These are phyloP conservation scores for Leishmania lainsoni DNA, from an alignment of 208 protist genomes.

Conservation along the genomic window DNA sequence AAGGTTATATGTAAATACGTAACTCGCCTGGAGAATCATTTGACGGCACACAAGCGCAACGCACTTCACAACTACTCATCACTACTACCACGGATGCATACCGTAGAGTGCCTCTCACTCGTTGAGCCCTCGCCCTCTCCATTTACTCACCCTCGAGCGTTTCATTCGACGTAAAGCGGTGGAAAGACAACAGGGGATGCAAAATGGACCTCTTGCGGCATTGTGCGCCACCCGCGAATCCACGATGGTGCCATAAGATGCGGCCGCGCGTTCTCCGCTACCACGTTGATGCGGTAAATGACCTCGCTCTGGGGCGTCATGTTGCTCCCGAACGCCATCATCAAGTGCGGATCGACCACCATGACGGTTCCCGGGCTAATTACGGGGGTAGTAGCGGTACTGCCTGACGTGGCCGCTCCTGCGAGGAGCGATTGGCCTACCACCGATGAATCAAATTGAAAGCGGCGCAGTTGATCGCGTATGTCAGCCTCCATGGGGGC, in stretches of 20 bases:
- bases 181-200: constrained; percentile 77
- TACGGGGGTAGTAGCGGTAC: neutral
- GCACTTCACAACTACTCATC: neutral
- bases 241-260: constrained; percentile 72
- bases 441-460: constrained; percentile 66
- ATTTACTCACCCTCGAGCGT: neutral
- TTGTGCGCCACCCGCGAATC: constrained; percentile 78
- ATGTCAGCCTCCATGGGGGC: constrained; percentile 73
- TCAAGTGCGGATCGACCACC: constrained; percentile 78
- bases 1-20: neutral
- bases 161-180: constrained; percentile 38
- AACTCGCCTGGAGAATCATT: neutral
- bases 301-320: constrained; percentile 51
- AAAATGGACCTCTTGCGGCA: constrained; percentile 77
- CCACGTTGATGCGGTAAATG: constrained; percentile 74
- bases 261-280: constrained; percentile 50
- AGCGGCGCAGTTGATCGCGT: constrained; percentile 68
- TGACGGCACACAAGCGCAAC: neutral
- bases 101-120: neutral
- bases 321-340: constrained; percentile 82
- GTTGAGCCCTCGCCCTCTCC: neutral
- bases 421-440: constrained; percentile 34
- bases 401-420: neutral
- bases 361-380: constrained; percentile 71
- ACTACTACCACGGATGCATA: neutral